phyloP scores from a whole-genome alignment of 1,284 basidiomycete species.

The Heterobasidion irregulare region DNA sequence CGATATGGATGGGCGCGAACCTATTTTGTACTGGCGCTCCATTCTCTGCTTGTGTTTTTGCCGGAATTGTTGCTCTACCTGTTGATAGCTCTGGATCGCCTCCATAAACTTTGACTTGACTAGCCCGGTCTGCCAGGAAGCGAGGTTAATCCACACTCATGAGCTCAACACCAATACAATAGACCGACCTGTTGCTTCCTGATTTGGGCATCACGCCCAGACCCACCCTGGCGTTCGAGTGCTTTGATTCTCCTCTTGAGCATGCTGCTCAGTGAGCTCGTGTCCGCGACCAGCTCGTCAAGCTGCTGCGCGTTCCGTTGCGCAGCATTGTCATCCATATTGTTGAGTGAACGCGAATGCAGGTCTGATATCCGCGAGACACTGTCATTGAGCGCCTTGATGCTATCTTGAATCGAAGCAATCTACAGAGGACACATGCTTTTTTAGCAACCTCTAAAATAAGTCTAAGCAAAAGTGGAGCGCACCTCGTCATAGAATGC shows the following conservation, averaged over 20 bases:
- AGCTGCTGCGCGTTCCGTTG: constrained; percentile 58
- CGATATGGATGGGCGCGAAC: constrained; percentile 28
- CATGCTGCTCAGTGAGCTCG: constrained; percentile 64
- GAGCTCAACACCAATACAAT: constrained; percentile 6
- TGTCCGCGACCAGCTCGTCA: constrained; percentile 71
- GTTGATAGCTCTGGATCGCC: constrained; percentile 82
- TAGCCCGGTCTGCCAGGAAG: constrained; percentile 47
- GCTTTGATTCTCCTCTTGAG: constrained; percentile 77
- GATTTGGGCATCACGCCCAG: constrained; percentile 73
- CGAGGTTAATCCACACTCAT: constrained; percentile 18
- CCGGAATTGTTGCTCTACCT: constrained; percentile 89
- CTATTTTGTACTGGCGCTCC: constrained; percentile 95
- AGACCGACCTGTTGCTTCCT: constrained; percentile 70
- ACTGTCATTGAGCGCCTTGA: constrained; percentile 65
- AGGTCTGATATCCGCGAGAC: constrained; percentile 60
- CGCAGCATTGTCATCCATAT: constrained; percentile 63
- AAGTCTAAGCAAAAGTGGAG: background rate
- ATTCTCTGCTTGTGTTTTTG: constrained; percentile 91
- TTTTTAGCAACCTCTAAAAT: background rate
- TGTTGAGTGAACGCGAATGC: constrained; percentile 71
- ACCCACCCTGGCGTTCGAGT: constrained; percentile 63
- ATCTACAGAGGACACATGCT: constrained; percentile 32
- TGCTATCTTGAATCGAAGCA: constrained; percentile 64
- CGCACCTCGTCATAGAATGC: constrained; percentile 70
- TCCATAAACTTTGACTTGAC: constrained; percentile 80